Conservation (phyloP, 208 protist genomes). For the Trypanosoma melophagium region DNA sequence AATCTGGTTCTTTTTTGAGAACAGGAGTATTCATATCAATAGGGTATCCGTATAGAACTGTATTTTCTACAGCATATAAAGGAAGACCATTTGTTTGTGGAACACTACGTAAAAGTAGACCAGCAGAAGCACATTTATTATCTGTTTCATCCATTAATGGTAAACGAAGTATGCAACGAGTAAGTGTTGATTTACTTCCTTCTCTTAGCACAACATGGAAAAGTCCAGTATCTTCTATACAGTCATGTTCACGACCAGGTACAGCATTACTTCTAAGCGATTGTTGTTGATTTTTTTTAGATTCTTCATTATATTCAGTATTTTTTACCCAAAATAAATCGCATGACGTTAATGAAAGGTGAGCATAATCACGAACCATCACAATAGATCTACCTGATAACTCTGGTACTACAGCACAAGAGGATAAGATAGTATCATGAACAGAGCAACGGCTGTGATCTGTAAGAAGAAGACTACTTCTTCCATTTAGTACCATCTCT, state of each 20-base stretch:
- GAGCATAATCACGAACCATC: conserved; percentile 11
- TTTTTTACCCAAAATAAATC: conserved; percentile 23
- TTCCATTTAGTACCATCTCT: not conserved
- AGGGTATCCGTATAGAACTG: conserved; percentile 16
- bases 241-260: not conserved
- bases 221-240: conserved; percentile 5
- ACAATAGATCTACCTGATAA: conserved; percentile 12
- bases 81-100: conserved; percentile 7
- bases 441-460: conserved; percentile 16
- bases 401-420: not conserved
- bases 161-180: conserved; percentile 19
- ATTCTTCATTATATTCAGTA: not conserved
- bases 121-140: not conserved
- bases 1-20: not conserved
- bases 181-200: conserved; percentile 22
- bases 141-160: not conserved
- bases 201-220: conserved; percentile 19
- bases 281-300: not conserved
- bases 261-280: not conserved
- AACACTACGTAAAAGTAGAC: conserved; percentile 11
- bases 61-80: conserved; percentile 27
- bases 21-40: not conserved
- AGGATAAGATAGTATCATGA: conserved; percentile 2
- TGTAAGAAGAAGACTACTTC: conserved; percentile 19
- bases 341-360: conserved; percentile 17